These are phyloP conservation scores for Alternaria gansuensis DNA, from an alignment of 2,329 filamentous ascomycete species.

Conservation along the genomic window DNA sequence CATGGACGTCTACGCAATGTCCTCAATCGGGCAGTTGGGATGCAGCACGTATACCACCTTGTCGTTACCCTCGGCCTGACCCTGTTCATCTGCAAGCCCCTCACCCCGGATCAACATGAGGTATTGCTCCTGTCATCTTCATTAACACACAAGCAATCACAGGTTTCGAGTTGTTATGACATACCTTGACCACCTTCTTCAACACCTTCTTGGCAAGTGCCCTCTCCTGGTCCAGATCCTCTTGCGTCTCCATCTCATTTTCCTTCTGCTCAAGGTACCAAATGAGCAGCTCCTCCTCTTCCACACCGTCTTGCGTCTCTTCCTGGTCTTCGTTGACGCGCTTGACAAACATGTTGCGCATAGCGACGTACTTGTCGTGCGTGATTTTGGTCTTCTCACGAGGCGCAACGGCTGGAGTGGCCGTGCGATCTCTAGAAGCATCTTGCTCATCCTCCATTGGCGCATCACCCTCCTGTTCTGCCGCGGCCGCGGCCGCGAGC, in stretches of 20 bases:
- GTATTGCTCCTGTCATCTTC: slow-evolving; percentile 63
- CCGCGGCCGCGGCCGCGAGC: slow-evolving; percentile 61
- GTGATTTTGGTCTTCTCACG: slow-evolving; percentile 84
- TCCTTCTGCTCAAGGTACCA: slow-evolving; percentile 97
- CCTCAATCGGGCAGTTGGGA: slow-evolving; percentile 88
- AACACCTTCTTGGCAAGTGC: slow-evolving; percentile 82
- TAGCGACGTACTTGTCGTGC: slow-evolving; percentile 92
- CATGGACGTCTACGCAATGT: slow-evolving; percentile 40
- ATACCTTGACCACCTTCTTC: slow-evolving; percentile 94
- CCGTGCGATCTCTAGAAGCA: slow-evolving; percentile 48
- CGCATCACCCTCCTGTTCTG: slow-evolving; percentile 55
- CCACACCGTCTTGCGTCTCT: slow-evolving; percentile 79
- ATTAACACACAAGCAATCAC: slow-evolving; percentile 30
- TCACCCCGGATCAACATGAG: slow-evolving; percentile 76
- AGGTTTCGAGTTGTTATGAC: slow-evolving; percentile 35
- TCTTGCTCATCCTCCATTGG: slow-evolving; percentile 48
- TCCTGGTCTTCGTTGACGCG: slow-evolving; percentile 85
- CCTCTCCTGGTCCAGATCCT: slow-evolving; percentile 80
- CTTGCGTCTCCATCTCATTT: slow-evolving; percentile 78
- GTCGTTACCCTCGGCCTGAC: slow-evolving; percentile 59
- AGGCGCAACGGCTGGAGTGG: slow-evolving; percentile 48
- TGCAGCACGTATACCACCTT: slow-evolving; percentile 85
- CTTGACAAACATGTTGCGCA: slow-evolving; percentile 85
- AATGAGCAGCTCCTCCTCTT: slow-evolving; percentile 79
- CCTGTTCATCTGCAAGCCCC: slow-evolving; percentile 82